Evolutionary conservation across 2,329 filamentous ascomycete genomes (phyloP).

Genomic region (Penicillium sp.): DNA sequence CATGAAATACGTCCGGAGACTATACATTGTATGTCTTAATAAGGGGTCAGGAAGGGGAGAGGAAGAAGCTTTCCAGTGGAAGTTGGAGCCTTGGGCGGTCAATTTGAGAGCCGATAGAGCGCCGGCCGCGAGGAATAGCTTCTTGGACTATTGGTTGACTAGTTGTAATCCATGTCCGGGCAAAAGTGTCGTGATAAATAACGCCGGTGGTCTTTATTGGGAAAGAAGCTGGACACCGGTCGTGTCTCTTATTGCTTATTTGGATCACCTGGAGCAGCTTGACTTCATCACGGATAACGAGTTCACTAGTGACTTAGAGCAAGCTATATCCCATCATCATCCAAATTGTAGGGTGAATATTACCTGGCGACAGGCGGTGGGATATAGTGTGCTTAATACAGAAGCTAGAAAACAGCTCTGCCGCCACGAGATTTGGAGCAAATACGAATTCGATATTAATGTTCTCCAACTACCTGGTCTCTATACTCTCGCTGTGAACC

Average conservation of each 20-base stretch:
- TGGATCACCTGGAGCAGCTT: background rate
- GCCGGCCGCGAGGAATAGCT: too few relatives aligned
- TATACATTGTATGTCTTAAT: too few relatives aligned
- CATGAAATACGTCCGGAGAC: too few relatives aligned
- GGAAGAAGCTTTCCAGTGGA: too few relatives aligned
- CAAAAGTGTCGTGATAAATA: background rate
- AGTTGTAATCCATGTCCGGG: background rate
- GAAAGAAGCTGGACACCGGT: constrained; percentile 3
- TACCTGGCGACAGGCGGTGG: background rate
- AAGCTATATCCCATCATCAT: constrained; percentile 3
- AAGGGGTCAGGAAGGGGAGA: too few relatives aligned
- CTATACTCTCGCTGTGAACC: background rate
- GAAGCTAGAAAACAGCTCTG: background rate
- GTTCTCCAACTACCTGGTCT: constrained; percentile 3
- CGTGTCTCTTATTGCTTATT: constrained; percentile 2
- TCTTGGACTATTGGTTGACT: constrained; percentile 1
- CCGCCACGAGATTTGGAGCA: background rate
- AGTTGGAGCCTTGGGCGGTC: too few relatives aligned
- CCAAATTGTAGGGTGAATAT: constrained; percentile 5
- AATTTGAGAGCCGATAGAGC: too few relatives aligned
- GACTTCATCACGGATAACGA: background rate
- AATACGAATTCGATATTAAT: constrained; percentile 3
- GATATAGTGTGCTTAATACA: background rate
- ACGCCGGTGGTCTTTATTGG: background rate
- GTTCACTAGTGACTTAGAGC: background rate